These are phyloP conservation scores for Coniochaeta prunicola DNA, from an alignment of 2,329 filamentous ascomycete genomes.

Conservation along the genomic window DNA sequence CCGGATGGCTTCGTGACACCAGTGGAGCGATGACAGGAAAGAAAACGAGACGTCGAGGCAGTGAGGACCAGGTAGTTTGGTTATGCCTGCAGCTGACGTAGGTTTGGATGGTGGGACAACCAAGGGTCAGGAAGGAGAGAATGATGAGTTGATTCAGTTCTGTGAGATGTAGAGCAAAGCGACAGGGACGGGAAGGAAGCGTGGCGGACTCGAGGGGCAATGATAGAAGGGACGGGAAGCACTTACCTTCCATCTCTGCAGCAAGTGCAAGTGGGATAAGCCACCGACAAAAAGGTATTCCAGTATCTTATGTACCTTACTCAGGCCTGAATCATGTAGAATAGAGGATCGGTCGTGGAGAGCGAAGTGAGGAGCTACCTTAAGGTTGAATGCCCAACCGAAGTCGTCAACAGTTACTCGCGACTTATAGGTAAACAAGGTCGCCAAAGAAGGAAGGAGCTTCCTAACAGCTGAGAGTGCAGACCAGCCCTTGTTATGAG, in stretches of 20 bases:
- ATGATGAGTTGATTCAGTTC: not conserved
- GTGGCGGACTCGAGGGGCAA: not conserved
- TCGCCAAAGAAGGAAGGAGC: not conserved
- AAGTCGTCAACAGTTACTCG: not conserved
- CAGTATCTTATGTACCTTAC: not conserved
- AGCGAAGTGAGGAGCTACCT: not conserved
- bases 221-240: not conserved
- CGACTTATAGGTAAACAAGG: too few relatives aligned
- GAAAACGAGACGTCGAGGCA: not conserved
- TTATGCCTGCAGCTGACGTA: not conserved
- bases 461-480: not conserved
- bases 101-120: not conserved
- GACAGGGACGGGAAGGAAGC: not conserved
- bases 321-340: not conserved
- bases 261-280: not conserved
- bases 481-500: not conserved
- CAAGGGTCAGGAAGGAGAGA: not conserved
- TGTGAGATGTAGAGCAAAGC: not conserved
- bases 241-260: not conserved
- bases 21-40: not conserved
- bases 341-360: not conserved
- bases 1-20: not conserved
- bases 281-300: not conserved
- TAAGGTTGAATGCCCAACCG: not conserved
- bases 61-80: not conserved